Percentiles rank a stretch among this genome's conserved stretches.
Evolutionary conservation across 129 eudicot genomes (phyloP).

Genomic region (Centrapalus pauciflorus): DNA sequence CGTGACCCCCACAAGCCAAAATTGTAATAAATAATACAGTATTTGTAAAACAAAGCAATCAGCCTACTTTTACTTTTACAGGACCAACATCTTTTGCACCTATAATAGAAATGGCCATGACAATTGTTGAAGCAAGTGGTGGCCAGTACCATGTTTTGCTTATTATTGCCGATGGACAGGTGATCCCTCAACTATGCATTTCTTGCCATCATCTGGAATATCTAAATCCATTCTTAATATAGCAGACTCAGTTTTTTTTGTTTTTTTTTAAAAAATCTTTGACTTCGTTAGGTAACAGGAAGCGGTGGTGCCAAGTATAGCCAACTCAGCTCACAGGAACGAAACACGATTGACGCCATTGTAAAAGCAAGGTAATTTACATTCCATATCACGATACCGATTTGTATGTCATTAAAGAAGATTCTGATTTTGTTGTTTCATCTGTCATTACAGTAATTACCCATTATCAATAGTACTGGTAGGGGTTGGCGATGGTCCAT

Average conservation of each 20-base stretch:
- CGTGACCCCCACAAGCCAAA: neutral
- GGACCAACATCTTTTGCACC: conserved; percentile 89
- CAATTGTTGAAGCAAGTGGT: conserved; percentile 64
- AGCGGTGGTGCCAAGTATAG: conserved; percentile 43
- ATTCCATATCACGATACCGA: neutral
- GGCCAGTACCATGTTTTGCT: conserved; percentile 81
- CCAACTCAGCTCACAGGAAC: conserved; percentile 62
- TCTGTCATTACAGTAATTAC: conserved; percentile 38
- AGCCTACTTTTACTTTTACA: too few relatives aligned
- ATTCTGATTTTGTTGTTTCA: neutral
- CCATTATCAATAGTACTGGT: conserved; percentile 75
- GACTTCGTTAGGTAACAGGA: conserved; percentile 62
- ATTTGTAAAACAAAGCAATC: too few relatives aligned
- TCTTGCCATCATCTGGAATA: neutral
- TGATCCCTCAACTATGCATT: conserved; percentile 2
- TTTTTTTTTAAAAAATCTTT: too few relatives aligned
- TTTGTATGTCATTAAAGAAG: neutral
- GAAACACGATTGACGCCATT: conserved; percentile 70
- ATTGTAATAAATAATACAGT: neutral
- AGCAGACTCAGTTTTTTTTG: neutral
- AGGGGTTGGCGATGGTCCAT: conserved; percentile 86
- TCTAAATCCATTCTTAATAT: neutral
- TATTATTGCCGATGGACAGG: conserved; percentile 83
- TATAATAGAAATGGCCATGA: conserved; percentile 61
- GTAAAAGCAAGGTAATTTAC: conserved; percentile 78